Conservation (phyloP, 23 red algal species). For the Gracilariopsis chorda region DNA sequence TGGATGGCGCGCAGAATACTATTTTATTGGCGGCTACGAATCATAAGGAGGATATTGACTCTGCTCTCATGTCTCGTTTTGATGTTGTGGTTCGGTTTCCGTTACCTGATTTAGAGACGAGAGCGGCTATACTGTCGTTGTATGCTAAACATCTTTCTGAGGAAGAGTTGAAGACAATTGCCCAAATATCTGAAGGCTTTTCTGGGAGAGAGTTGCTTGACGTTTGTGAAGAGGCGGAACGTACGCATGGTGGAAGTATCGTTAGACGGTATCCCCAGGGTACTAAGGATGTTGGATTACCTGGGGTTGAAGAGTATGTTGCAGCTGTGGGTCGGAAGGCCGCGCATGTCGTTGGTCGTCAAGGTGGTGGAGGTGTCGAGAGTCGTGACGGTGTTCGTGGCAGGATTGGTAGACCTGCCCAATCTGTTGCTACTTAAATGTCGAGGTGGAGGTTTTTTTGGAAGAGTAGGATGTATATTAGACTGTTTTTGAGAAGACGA, state of each 20-base stretch:
- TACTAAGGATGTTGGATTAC: background rate
- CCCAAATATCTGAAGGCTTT: constrained; percentile 62
- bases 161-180: constrained; percentile 65
- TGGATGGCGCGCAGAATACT: constrained; percentile 73
- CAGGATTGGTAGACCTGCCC: background rate
- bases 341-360: background rate
- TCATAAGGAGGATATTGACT: constrained; percentile 84
- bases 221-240: constrained; percentile 86
- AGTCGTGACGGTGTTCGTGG: background rate
- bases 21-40: constrained; percentile 95
- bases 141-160: constrained; percentile 89
- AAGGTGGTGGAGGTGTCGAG: background rate
- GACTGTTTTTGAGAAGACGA: too few species aligned
- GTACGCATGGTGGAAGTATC: constrained; percentile 60
- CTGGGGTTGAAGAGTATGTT: background rate
- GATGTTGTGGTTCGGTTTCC: constrained; percentile 84
- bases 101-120: constrained; percentile 73
- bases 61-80: constrained; percentile 86
- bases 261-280: constrained; percentile 26
- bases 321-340: background rate
- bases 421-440: background rate
- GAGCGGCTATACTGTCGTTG: constrained; percentile 65
- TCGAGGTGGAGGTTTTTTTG: too few species aligned
- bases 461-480: too few species aligned
- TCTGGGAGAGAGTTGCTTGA: constrained; percentile 85